Evolutionary conservation across 805 yeast species (phyloP).

Genomic region (Yarrowia porcina): DNA sequence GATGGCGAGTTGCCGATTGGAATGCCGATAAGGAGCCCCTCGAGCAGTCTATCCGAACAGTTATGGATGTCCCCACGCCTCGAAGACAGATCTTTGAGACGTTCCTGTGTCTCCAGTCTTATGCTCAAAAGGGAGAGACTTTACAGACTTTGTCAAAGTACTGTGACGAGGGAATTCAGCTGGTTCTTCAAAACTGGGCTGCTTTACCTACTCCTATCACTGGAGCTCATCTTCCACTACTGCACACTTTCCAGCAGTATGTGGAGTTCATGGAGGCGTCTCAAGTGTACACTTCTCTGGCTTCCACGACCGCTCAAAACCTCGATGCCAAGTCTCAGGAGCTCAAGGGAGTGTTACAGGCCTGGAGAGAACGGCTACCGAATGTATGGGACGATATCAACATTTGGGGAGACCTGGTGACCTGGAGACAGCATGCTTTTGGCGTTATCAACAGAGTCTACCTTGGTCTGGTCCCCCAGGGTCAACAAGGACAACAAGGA

Average conservation of each 20-base stretch:
- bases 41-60: conserved; percentile 90
- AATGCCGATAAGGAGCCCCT: conserved; percentile 89
- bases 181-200: conserved; percentile 89
- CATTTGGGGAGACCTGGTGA: conserved; percentile 94
- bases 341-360: conserved; percentile 87
- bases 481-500: conserved; percentile 39
- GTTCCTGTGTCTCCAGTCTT: conserved; percentile 86
- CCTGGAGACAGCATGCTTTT: conserved; percentile 99
- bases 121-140: conserved; percentile 84
- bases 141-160: conserved; percentile 77
- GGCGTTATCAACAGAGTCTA: conserved; percentile 92
- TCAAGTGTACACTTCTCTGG: conserved; percentile 83
- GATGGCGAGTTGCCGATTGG: conserved; percentile 99
- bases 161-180: conserved; percentile 95
- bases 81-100: conserved; percentile 94
- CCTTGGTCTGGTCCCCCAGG: conserved; percentile 67
- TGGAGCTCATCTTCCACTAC: conserved; percentile 80
- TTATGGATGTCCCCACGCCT: conserved; percentile 98
- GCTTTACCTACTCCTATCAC: conserved; percentile 72
- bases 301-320: conserved; percentile 87
- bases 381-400: conserved; percentile 97
- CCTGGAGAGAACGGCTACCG: conserved; percentile 97
- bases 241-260: conserved; percentile 95
- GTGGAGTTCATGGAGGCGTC: conserved; percentile 97
- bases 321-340: conserved; percentile 92